Conservation (phyloP, 2,329 filamentous ascomycete species). For the Diaporthe caulivora region DNA sequence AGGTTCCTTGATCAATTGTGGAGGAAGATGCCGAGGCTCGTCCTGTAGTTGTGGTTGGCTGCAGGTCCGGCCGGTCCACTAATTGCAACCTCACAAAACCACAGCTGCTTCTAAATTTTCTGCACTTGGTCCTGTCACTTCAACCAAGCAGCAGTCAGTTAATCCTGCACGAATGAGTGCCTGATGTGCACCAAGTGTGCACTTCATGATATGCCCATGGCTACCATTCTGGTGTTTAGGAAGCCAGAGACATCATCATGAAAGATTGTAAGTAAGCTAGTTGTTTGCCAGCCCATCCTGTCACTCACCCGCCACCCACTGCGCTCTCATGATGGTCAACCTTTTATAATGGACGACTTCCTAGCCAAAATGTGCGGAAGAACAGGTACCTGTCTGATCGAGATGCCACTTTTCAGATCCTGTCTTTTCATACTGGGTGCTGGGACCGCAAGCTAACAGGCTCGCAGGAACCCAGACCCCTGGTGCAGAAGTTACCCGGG, state of each 20-base stretch:
- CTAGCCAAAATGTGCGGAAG: constrained; percentile 37
- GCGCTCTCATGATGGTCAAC: constrained; percentile 34
- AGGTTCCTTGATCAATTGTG: neutral
- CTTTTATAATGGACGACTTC: constrained; percentile 40
- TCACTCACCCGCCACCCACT: neutral
- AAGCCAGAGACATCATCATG: neutral
- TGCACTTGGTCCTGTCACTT: neutral
- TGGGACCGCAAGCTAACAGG: constrained; percentile 18
- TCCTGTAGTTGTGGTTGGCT: neutral
- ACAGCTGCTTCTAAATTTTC: constrained; percentile 5
- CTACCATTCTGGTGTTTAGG: neutral
- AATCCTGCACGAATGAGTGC: neutral
- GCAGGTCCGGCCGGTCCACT: neutral
- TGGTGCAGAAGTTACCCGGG: neutral
- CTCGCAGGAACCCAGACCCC: neutral
- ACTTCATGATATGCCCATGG: neutral
- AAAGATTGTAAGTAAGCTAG: constrained; percentile 16
- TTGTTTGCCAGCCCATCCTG: neutral
- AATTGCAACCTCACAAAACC: constrained; percentile 9
- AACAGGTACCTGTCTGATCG: constrained; percentile 36
- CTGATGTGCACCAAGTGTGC: neutral
- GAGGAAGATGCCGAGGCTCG: neutral
- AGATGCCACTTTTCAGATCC: neutral
- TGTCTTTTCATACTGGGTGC: neutral
- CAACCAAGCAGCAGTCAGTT: neutral